These are phyloP conservation scores for Leptographium lundbergii DNA, from an alignment of 2,329 filamentous ascomycete genomes.

Conservation along the genomic window DNA sequence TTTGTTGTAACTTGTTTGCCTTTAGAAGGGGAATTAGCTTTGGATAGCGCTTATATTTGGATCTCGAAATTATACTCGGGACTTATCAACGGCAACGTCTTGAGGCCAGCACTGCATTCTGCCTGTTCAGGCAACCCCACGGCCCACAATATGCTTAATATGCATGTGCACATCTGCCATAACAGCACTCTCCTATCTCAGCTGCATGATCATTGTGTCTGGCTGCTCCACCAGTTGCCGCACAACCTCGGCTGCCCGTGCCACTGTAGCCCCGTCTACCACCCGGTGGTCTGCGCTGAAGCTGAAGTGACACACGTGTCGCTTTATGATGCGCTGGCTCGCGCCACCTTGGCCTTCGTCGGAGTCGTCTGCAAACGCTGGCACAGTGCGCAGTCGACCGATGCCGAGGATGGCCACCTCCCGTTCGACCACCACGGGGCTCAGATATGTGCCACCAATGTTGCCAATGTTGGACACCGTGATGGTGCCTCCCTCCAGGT, in stretches of 20 bases:
- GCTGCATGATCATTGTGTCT: constrained; percentile 72
- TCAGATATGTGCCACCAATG: constrained; percentile 84
- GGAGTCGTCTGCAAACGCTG: constrained; percentile 55
- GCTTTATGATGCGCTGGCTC: constrained; percentile 55
- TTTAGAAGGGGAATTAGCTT: not conserved
- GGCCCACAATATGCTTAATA: too few species aligned
- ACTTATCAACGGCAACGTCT: not conserved
- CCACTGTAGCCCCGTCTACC: constrained; percentile 89
- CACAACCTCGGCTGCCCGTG: constrained; percentile 74
- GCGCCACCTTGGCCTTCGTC: constrained; percentile 41
- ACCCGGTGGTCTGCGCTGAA: constrained; percentile 95
- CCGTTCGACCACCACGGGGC: constrained; percentile 78
- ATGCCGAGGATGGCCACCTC: constrained; percentile 90
- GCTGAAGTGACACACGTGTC: constrained; percentile 79
- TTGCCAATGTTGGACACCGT: constrained; percentile 95
- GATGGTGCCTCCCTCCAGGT: constrained; percentile 80
- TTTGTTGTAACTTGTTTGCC: not conserved
- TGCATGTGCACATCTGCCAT: not conserved
- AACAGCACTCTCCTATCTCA: constrained; percentile 37
- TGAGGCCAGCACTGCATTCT: not conserved
- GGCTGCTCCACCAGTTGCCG: constrained; percentile 70
- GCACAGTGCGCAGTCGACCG: constrained; percentile 66
- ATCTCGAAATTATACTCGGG: not conserved
- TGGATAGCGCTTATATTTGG: not conserved
- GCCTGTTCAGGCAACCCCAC: not conserved